Evolutionary conservation across 2,329 filamentous ascomycete genomes (phyloP).

Genomic region (Hypoxylon sp.): DNA sequence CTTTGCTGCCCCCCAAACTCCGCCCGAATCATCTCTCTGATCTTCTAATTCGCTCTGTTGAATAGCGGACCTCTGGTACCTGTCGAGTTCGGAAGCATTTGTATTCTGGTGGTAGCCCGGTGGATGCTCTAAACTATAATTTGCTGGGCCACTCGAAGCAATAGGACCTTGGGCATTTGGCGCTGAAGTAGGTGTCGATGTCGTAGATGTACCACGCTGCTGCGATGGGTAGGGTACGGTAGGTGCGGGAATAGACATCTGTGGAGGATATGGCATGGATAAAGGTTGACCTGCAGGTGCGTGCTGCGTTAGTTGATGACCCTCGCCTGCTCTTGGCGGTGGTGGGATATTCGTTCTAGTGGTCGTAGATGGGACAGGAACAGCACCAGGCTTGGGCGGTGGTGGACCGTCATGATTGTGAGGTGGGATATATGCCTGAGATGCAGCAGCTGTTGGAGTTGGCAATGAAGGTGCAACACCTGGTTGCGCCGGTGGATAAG

Average conservation of each 20-base stretch:
- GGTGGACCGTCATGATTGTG: constrained; percentile 61
- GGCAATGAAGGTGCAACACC: constrained; percentile 63
- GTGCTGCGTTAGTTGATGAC: constrained; percentile 56
- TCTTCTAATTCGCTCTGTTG: constrained; percentile 54
- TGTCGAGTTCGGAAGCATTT: constrained; percentile 66
- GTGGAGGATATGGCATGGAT: constrained; percentile 59
- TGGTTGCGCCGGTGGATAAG: constrained; percentile 63
- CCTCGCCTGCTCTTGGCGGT: constrained; percentile 67
- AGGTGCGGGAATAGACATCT: constrained; percentile 68
- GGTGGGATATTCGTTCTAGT: constrained; percentile 60
- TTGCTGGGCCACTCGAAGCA: constrained; percentile 48
- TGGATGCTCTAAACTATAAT: constrained; percentile 61
- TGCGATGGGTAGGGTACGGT: constrained; percentile 58
- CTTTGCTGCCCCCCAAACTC: constrained; percentile 71
- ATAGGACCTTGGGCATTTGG: constrained; percentile 50
- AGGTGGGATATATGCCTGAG: constrained; percentile 54
- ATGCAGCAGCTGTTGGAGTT: constrained; percentile 61
- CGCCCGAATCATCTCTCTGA: constrained; percentile 54
- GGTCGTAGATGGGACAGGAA: constrained; percentile 61
- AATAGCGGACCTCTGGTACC: constrained; percentile 62
- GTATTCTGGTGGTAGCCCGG: constrained; percentile 71
- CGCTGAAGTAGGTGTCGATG: constrained; percentile 52
- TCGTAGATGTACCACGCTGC: constrained; percentile 64
- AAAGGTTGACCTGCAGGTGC: constrained; percentile 52
- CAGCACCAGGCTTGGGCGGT: constrained; percentile 71